Percentiles rank a stretch among this genome's conserved stretches.
Evolutionary conservation across 75 land plant genomes (phyloP).

Genomic region (Pinus albicaulis): DNA sequence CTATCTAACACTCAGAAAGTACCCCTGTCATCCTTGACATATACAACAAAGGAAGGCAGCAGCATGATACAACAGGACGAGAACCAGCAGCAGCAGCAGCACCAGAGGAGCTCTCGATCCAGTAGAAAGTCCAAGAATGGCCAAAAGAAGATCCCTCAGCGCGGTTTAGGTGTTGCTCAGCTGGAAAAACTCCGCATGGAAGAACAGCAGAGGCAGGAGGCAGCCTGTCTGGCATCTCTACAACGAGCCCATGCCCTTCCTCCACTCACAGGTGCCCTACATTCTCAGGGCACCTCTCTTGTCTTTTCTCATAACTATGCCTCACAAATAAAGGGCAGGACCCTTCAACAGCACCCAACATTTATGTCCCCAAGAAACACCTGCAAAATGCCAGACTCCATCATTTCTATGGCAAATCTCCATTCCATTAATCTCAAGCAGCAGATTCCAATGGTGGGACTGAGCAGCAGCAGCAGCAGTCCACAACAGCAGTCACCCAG

Average conservation of each 20-base stretch:
- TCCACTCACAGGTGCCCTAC: constrained; percentile 9
- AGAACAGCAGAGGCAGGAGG: constrained; percentile 55
- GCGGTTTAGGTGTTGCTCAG: constrained; percentile 89
- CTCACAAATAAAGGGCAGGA: constrained; percentile 2
- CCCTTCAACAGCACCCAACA: not conserved
- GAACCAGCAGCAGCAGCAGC: not conserved
- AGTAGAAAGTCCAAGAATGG: constrained; percentile 14
- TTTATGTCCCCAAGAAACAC: constrained; percentile 1
- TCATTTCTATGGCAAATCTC: constrained; percentile 9
- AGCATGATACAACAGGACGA: constrained; percentile 9
- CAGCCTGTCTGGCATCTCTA: constrained; percentile 23
- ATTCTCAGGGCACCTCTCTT: constrained; percentile 5
- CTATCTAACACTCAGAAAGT: constrained; percentile 6
- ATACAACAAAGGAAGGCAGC: constrained; percentile 1
- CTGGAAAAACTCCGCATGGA: constrained; percentile 76
- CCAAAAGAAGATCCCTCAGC: constrained; percentile 71
- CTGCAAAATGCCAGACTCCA: constrained; percentile 11
- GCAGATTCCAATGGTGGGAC: constrained; percentile 4
- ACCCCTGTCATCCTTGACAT: constrained; percentile 8
- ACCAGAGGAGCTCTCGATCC: constrained; percentile 7
- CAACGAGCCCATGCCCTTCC: constrained; percentile 20
- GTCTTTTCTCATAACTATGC: constrained; percentile 1
- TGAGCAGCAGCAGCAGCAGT: constrained; percentile 6
- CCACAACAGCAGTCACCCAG: constrained; percentile 7
- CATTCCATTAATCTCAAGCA: constrained; percentile 5